These are phyloP conservation scores for Leishmania arabica DNA, from an alignment of 208 protist species.

Conservation along the genomic window DNA sequence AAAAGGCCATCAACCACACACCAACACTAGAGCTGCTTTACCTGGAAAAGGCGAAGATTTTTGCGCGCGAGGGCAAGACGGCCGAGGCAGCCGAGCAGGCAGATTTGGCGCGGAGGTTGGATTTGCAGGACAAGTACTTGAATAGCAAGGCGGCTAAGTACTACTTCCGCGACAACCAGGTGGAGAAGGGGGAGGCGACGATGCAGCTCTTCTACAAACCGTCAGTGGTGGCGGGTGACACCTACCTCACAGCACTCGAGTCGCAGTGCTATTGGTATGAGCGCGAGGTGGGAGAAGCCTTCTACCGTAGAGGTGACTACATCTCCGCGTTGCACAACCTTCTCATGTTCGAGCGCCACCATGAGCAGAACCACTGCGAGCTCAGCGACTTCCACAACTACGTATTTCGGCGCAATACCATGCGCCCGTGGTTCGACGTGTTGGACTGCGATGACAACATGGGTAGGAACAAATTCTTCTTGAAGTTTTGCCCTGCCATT, in stretches of 20 bases:
- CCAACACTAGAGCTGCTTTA: conserved; percentile 96
- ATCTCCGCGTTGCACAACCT: conserved; percentile 93
- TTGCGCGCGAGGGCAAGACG: conserved; percentile 77
- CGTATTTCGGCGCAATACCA: conserved; percentile 94
- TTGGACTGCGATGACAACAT: conserved; percentile 81
- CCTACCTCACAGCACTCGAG: conserved; percentile 83
- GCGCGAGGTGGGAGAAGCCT: conserved; percentile 89
- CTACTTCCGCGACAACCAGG: conserved; percentile 85
- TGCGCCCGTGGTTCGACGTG: conserved; percentile 95
- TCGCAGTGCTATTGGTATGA: conserved; percentile 98
- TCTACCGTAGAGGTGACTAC: conserved; percentile 76
- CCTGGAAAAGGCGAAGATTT: conserved; percentile 90
- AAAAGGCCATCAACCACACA: conserved; percentile 94
- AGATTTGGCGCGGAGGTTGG: conserved; percentile 90
- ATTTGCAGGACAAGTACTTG: conserved; percentile 96
- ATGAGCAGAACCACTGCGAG: conserved; percentile 93
- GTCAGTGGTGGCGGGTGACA: conserved; percentile 50
- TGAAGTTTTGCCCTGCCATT: conserved; percentile 68
- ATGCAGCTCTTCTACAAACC: conserved; percentile 93
- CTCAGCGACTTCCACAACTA: conserved; percentile 98
- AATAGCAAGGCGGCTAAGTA: conserved; percentile 95
- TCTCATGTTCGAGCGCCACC: conserved; percentile 92
- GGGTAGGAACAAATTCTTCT: conserved; percentile 78
- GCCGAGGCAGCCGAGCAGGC: conserved; percentile 73
- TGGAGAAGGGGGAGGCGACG: conserved; percentile 78